Evolutionary conservation across 805 yeast genomes (phyloP), one percentile per base, ranked within the genome.

Genomic region (Monosporozyma servazzii): DNA sequence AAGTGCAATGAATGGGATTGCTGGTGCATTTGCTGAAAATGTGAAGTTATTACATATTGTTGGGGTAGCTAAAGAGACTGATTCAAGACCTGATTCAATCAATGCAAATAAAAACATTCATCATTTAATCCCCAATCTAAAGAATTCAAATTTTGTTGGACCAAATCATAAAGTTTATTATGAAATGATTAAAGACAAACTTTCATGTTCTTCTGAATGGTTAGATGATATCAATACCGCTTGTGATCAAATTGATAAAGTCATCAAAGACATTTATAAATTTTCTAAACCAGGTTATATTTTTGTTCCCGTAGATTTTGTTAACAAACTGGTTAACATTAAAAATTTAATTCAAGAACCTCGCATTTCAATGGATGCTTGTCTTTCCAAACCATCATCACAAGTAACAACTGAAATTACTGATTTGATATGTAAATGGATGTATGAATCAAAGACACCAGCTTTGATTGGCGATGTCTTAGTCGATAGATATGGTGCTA

Each of bases 21-120:
- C 88, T 31, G 96, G 96, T 48, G 79, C 96, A 0, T 84, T 77
- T 70, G 85, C 95, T 33, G 96, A 88, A 69, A 78, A 75, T 58
- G 83, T 84, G 43, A 93, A 93, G 6, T 71, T 88, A 2, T 71
- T 88, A 52, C 96, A 88, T 68, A 82, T 89, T 56, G 96, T 89
- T 17, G 96, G 96, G 40, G 59, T 61, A 7, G 56, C 61, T 8
- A 54, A 55, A 23, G 51, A 55, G 3, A 47, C 27, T 10, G 53
- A 51, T 33, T 45, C 55, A 4, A 42, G 50, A 25, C 25, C 43
- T 9, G 37, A 18, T 17, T 39, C 49, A 1, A 21, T 49, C 13
- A 44, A 51, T 29, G 54, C 52, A 8, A 33, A 66, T 11, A 62
- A 62, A 20, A 72, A 75, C 51, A 61, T 72, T 51, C 91, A 84